These are phyloP conservation scores for Cyclostephanos invisitatus DNA, from an alignment of 108 stramenopile genomes.

Conservation along the genomic window DNA sequence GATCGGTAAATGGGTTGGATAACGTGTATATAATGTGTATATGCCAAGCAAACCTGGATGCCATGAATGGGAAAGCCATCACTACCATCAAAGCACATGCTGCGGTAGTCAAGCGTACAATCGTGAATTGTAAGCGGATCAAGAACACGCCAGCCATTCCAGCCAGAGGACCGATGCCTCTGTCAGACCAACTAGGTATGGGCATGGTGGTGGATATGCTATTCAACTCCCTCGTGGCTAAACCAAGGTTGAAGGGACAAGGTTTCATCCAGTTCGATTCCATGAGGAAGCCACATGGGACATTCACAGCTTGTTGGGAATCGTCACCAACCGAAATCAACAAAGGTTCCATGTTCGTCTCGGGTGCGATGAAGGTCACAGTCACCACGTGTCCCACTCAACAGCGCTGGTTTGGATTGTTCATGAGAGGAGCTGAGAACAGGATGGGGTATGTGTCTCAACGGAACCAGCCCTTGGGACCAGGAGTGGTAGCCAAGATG, in stretches of 20 bases:
- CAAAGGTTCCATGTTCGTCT: not conserved
- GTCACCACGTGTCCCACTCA: conserved; percentile 22
- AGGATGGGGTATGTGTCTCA: conserved; percentile 16
- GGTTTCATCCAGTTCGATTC: not conserved
- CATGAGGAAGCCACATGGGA: not conserved
- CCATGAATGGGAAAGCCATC: not conserved
- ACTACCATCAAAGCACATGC: not conserved
- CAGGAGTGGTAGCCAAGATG: not conserved
- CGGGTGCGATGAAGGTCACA: not conserved
- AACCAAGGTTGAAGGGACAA: not conserved
- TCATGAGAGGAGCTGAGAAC: conserved; percentile 10
- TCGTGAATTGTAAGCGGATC: not conserved
- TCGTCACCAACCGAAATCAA: not conserved
- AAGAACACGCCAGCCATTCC: conserved; percentile 10
- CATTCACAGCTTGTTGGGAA: not conserved
- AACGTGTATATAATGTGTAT: not conserved
- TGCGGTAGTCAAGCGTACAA: not conserved
- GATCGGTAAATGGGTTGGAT: not conserved
- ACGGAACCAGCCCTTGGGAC: not conserved
- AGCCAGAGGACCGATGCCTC: not conserved
- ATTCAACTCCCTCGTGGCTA: not conserved
- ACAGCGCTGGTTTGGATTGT: conserved; percentile 15
- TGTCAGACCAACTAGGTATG: not conserved
- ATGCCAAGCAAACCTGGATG: not conserved
- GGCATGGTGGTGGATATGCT: not conserved